phyloP scores from a whole-genome alignment of 768 basidiomycete genomes.

The Macrocybe gigantea region DNA sequence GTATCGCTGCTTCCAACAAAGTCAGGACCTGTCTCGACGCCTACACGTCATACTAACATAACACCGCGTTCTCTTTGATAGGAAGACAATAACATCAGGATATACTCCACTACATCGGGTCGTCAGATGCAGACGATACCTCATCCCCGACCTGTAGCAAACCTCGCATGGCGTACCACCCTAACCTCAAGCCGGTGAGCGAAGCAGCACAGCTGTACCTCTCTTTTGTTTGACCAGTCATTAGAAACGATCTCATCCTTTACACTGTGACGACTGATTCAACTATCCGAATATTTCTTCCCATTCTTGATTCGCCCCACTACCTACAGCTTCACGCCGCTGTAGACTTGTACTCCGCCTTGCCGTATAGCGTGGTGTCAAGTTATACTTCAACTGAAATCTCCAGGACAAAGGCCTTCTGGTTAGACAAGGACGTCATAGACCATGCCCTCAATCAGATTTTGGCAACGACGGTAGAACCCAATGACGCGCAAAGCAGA shows the following conservation, averaged over 20 bases:
- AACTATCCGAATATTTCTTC: conserved; percentile 78
- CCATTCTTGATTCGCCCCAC: conserved; percentile 82
- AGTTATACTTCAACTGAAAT: too few relatives aligned
- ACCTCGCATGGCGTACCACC: conserved; percentile 70
- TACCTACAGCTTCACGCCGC: conserved; percentile 81
- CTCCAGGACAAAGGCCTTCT: conserved; percentile 28
- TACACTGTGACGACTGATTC: conserved; percentile 84
- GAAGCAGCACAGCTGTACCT: background rate
- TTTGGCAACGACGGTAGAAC: conserved; percentile 26
- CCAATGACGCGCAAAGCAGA: conserved; percentile 40
- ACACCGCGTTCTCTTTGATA: conserved; percentile 17
- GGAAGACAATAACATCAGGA: conserved; percentile 52
- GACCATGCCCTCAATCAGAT: conserved; percentile 38
- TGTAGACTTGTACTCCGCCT: conserved; percentile 63
- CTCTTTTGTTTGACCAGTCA: background rate
- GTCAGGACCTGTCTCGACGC: conserved; percentile 25
- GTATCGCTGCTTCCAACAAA: conserved; percentile 58
- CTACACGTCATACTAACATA: background rate
- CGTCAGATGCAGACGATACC: conserved; percentile 60
- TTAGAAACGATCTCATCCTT: conserved; percentile 69
- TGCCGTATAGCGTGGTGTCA: conserved; percentile 44
- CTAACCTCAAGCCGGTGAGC: conserved; percentile 56
- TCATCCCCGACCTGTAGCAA: conserved; percentile 70
- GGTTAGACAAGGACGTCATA: conserved; percentile 62
- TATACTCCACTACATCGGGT: conserved; percentile 72